Conservation (phyloP, 129 eudicot species). For the Centaurea solstitialis region DNA sequence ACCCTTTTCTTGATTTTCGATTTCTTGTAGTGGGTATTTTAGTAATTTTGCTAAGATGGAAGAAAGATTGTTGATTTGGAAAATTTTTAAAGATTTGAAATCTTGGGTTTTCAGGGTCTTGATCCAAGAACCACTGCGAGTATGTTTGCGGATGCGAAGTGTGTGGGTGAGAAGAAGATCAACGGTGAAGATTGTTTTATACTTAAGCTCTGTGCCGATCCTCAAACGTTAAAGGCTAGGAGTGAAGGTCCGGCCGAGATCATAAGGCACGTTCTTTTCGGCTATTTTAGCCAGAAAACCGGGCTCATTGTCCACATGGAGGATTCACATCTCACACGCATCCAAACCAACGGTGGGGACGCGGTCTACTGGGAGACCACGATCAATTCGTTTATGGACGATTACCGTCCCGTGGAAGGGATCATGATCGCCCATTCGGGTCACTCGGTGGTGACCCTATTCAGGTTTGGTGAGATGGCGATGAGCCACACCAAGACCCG, state of each 20-base stretch:
- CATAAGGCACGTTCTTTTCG: conserved; percentile 79
- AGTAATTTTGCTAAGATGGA: neutral
- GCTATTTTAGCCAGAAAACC: conserved; percentile 88
- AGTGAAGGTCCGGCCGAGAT: conserved; percentile 96
- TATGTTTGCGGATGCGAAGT: conserved; percentile 73
- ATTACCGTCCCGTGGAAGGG: conserved; percentile 83
- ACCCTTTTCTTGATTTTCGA: neutral
- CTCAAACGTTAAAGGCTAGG: conserved; percentile 65
- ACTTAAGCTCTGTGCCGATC: conserved; percentile 75
- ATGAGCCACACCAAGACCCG: conserved; percentile 88
- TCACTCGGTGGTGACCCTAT: conserved; percentile 74
- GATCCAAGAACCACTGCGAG: conserved; percentile 90
- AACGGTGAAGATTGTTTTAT: conserved; percentile 90
- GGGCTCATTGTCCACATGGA: conserved; percentile 87
- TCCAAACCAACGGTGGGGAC: conserved; percentile 78
- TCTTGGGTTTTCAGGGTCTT: conserved; percentile 54
- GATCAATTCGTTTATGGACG: conserved; percentile 74
- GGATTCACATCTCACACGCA: conserved; percentile 88
- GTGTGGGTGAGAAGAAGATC: conserved; percentile 85
- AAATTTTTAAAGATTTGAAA: neutral
- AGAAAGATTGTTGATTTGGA: neutral
- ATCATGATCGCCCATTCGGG: conserved; percentile 94
- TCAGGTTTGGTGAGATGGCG: conserved; percentile 83
- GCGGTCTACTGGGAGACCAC: conserved; percentile 92
- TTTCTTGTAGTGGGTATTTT: neutral